Base-by-base conservation (phyloP, 257 asterid species). In the Salvia splendens region DNA sequence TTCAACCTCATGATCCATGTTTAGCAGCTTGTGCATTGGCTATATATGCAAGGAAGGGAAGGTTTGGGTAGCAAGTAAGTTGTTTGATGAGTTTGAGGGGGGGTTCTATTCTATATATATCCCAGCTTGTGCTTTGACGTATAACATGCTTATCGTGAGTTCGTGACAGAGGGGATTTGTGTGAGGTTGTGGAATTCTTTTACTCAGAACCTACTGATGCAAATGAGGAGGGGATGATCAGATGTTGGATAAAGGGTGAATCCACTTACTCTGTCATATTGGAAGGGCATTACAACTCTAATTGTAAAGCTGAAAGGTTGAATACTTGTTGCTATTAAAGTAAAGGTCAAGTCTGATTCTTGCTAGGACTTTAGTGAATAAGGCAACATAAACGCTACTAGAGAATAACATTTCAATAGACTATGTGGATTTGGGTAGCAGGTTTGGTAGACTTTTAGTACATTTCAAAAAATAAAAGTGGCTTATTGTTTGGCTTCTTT, bases 31-130 rank as follows among this genome's bases (percentile, higher is more conserved):
- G 81, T 93, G 41, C 82, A 88, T 73, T 88, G 95, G 94, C 77
- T n/a, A n/a, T n/a, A n/a, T 93, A 1, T 93, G 96, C 82, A 89
- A 86, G 86, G 86, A 82, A 64, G 98, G 91, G 68, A 85, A 81
- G 64, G 71, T 86, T 62, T 57, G 36, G 36, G 35, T 2, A 4
- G 35, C 35, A 4, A 32, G 35, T 2, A 32, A 32, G 35, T 32
- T 32, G 35, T 32, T 32, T 32, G 35, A 32, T 32, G 35, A 32
- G 35, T 32, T n/a, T n/a, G n/a, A n/a, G n/a, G n/a, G n/a, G n/a
- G n/a, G n/a, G n/a, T n/a, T n/a, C n/a, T n/a, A n/a, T n/a, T n/a
- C n/a, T n/a, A n/a, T n/a, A n/a, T n/a, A n/a, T n/a, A n/a, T n/a
- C n/a, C n/a, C n/a, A n/a, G n/a, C n/a, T n/a, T n/a, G n/a, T n/a